Base-by-base conservation (phyloP, 2,329 filamentous ascomycete species). In the Furcasterigmium furcatum region DNA sequence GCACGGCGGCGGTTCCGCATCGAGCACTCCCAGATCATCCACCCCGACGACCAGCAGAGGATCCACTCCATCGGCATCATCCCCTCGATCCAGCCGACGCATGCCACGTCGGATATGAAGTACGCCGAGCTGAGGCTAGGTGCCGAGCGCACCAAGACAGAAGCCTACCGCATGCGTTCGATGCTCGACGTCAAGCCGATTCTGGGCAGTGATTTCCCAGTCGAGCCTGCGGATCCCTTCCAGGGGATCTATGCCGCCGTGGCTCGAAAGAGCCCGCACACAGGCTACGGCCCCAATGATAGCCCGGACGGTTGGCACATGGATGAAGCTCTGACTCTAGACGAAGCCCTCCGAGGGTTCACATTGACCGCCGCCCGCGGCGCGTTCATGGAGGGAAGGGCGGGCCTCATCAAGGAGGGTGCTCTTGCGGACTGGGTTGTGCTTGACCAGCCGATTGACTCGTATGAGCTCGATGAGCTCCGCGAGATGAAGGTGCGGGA, bases 371-470 rank as follows among this genome's bases (percentile, higher is more conserved):
- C 50, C 20, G 50, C 51, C 22, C 45, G 46, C 20, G 50, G 50
- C 2, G 47, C 49, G 18, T 84, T 84, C 41, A 65, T 79, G 41
- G 80, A 85, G 38, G 74, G 71, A 0, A 73, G 70, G 52, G 77
- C 79, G 2, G 84, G 84, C 0, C 67, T 76, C 1, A 84, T 88
- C 24, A 62, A 70, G 44, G 61, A 69, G n/a, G 82, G 81, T 0
- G 79, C 77, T 1, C 80, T 79, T 58, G 85, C 84, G 0, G 85
- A 88, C 60, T 88, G 83, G 84, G 70, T 88, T 4, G 82, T 88
- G n/a, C 62, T 88, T 12, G 82, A 87, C 51, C 59, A 68, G 49
- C 74, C 79, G 38, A 56, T 86, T 1, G 65, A 56, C 1, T 60
- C 77, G 25, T 22, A 24, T 24, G 66, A 71, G 10, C 48, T 76